Percentiles rank a stretch among this genome's conserved stretches.
Evolutionary conservation across 2,329 filamentous ascomycete species (phyloP).

Genomic region (Tympanopsis confertula): DNA sequence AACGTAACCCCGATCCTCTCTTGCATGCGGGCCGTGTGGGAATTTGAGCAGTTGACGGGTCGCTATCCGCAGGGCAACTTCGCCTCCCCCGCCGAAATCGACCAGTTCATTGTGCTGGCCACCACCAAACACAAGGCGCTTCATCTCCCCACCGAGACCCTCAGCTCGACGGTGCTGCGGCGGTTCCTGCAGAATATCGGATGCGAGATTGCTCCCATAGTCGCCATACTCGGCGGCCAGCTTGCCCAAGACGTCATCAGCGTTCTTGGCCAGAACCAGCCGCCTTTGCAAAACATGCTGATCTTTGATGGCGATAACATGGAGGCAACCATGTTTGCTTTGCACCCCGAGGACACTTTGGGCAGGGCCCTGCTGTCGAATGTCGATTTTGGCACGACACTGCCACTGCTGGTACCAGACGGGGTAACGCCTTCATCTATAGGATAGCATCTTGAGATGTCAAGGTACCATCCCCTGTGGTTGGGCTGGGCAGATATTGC

Average conservation of each 20-base stretch:
- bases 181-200: slow-evolving; percentile 79
- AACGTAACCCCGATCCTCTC: slow-evolving; percentile 76
- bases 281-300: slow-evolving; percentile 90
- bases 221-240: slow-evolving; percentile 79
- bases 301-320: slow-evolving; percentile 79
- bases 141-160: slow-evolving; percentile 53
- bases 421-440: no score
- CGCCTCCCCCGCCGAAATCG: slow-evolving; percentile 54
- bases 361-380: slow-evolving; percentile 31
- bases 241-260: slow-evolving; percentile 96
- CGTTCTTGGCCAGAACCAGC: slow-evolving; percentile 78
- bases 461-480: no score
- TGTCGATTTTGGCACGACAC: neutral
- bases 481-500: no score
- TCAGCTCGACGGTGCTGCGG: slow-evolving; percentile 62
- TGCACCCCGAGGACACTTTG: slow-evolving; percentile 58
- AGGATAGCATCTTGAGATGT: no score
- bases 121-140: slow-evolving; percentile 69
- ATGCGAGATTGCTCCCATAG: slow-evolving; percentile 74
- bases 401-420: no score
- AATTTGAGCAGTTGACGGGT: slow-evolving; percentile 55
- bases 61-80: slow-evolving; percentile 40
- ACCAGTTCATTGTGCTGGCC: slow-evolving; percentile 65
- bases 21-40: slow-evolving; percentile 82
- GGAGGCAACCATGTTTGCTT: slow-evolving; percentile 66